Evolutionary conservation across 2,329 filamentous ascomycete species (phyloP).

Genomic region (Penicillium vulpinum): DNA sequence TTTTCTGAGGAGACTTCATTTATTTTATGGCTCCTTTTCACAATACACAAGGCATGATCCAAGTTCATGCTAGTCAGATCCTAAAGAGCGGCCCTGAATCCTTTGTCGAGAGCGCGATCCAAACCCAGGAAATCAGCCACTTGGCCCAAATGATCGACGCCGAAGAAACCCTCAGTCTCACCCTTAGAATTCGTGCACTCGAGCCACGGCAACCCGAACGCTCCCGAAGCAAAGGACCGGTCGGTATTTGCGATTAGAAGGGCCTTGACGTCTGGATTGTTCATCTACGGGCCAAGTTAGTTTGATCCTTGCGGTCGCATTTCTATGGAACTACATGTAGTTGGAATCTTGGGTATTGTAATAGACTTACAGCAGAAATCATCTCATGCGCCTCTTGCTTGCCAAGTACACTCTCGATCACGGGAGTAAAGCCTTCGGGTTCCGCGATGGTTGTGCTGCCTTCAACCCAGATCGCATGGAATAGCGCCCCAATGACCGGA

Average conservation of each 20-base stretch:
- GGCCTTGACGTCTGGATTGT: constrained; percentile 48
- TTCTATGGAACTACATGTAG: neutral
- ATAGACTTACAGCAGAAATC: constrained; percentile 40
- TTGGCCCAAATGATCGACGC: constrained; percentile 60
- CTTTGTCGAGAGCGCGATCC: constrained; percentile 37
- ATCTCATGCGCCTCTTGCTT: constrained; percentile 45
- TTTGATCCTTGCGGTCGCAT: neutral
- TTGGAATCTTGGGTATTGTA: neutral
- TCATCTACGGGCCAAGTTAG: constrained; percentile 14
- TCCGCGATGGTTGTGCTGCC: constrained; percentile 46
- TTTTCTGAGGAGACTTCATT: neutral
- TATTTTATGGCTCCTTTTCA: neutral
- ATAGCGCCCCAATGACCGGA: constrained; percentile 49
- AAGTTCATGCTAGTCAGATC: neutral
- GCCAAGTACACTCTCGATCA: constrained; percentile 51
- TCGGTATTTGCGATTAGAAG: constrained; percentile 53
- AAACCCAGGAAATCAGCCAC: constrained; percentile 56
- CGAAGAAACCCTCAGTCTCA: constrained; percentile 58
- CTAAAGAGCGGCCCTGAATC: constrained; percentile 33
- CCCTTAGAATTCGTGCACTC: constrained; percentile 57
- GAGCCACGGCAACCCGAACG: constrained; percentile 64
- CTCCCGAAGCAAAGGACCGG: constrained; percentile 55
- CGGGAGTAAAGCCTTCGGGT: constrained; percentile 45
- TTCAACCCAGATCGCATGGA: constrained; percentile 55
- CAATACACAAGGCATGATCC: neutral